These are phyloP conservation scores for Deuterostichococcus epilithicus DNA, from an alignment of 139 green algal species.

Conservation along the genomic window DNA sequence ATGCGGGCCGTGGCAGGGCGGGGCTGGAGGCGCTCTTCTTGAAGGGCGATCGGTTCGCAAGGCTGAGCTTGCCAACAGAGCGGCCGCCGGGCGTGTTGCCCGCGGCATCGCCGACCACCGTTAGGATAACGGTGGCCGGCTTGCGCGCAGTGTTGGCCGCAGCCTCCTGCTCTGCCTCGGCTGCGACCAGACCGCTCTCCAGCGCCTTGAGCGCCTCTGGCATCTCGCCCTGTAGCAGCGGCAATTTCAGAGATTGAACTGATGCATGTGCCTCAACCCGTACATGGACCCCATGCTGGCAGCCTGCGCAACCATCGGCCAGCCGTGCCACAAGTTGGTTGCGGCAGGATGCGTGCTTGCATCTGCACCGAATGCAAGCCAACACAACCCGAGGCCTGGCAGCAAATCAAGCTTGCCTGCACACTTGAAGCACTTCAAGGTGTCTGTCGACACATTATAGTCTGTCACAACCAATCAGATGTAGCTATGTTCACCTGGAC, in stretches of 20 bases:
- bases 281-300: background rate
- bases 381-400: too few species aligned
- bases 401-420: background rate
- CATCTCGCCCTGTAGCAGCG: conserved; percentile 26
- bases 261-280: background rate
- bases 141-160: conserved; percentile 1
- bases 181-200: conserved; percentile 11
- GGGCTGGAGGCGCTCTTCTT: background rate
- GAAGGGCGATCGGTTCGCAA: background rate
- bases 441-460: background rate
- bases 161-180: conserved; percentile 4
- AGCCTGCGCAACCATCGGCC: background rate
- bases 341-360: too few species aligned
- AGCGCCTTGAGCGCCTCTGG: conserved; percentile 18
- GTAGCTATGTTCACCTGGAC: conserved; percentile 7
- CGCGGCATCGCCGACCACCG: background rate
- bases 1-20: background rate
- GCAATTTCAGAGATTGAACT: background rate
- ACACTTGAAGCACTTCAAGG: background rate
- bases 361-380: too few species aligned
- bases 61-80: background rate
- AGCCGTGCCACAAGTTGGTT: too few species aligned
- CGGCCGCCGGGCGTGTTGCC: background rate
- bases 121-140: conserved; percentile 6
- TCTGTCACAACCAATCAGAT: background rate